Evolutionary conservation across 805 yeast species (phyloP).

Genomic region (Candida michaelii): DNA sequence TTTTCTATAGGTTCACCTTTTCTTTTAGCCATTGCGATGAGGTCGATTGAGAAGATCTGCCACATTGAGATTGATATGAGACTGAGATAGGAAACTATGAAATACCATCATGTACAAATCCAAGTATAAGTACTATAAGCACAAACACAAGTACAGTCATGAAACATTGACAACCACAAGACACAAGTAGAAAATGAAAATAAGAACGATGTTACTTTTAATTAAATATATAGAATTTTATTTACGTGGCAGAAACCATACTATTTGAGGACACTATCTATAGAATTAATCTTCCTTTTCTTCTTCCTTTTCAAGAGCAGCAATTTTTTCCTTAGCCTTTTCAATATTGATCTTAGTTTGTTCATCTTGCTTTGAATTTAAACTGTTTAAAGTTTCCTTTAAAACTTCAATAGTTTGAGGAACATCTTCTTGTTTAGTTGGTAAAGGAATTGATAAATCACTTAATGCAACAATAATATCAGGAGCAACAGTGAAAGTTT

Average conservation of each 20-base stretch:
- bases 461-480: conserved; percentile 74
- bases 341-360: conserved; percentile 75
- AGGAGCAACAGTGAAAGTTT: conserved; percentile 72
- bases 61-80: too few relatives aligned
- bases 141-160: too few relatives aligned
- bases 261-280: too few relatives aligned
- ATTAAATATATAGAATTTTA: too few relatives aligned
- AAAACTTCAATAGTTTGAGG: conserved; percentile 63
- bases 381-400: conserved; percentile 69
- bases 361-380: conserved; percentile 71
- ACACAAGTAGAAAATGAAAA: too few relatives aligned
- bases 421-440: conserved; percentile 72
- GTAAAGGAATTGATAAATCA: conserved; percentile 75
- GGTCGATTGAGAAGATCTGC: too few relatives aligned
- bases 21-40: conserved; percentile 23
- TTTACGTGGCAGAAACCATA: too few relatives aligned
- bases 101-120: too few relatives aligned
- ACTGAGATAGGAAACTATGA: too few relatives aligned
- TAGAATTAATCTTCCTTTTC: conserved; percentile 46
- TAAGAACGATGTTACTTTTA: too few relatives aligned
- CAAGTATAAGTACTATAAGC: too few relatives aligned
- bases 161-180: too few relatives aligned
- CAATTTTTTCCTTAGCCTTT: conserved; percentile 74
- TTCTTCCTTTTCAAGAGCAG: conserved; percentile 54
- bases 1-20: conserved; percentile 23